Evolutionary conservation across 129 eudicot species (phyloP).

Genomic region (Calendula officinalis): DNA sequence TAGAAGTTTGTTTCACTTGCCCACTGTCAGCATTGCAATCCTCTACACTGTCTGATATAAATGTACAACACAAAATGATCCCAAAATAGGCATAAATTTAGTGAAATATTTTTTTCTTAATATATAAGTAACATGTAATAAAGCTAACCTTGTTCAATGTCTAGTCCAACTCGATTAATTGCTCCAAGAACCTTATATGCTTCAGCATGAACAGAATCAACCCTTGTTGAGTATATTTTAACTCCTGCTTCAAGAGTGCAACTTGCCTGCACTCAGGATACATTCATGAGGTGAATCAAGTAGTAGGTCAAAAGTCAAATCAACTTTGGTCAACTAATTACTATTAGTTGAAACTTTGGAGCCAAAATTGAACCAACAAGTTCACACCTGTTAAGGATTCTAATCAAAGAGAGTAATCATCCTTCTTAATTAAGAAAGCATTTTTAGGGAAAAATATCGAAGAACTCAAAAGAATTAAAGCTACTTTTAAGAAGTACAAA

Average conservation of each 20-base stretch:
- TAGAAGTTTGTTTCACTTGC: constrained; percentile 48
- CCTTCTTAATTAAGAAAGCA: neutral
- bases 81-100: constrained; percentile 8
- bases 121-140: neutral
- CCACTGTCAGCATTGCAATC: constrained; percentile 40
- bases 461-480: neutral
- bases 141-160: constrained; percentile 63
- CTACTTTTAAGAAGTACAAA: neutral
- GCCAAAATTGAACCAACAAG: neutral
- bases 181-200: constrained; percentile 94
- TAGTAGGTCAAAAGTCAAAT: constrained; percentile 3
- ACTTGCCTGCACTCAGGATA: constrained; percentile 59
- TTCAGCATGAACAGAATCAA: constrained; percentile 91
- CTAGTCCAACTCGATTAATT: constrained; percentile 83
- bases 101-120: neutral
- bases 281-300: constrained; percentile 5
- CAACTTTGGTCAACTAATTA: neutral
- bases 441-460: neutral
- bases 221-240: constrained; percentile 88
- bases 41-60: constrained; percentile 47
- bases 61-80: constrained; percentile 15
- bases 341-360: neutral
- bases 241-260: constrained; percentile 99
- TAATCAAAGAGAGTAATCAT: neutral
- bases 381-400: constrained; percentile 1